Evolutionary conservation across 305 asterid genomes (phyloP), one percentile per base, ranked within the genome.

Genomic region (Plantago coronopus): DNA sequence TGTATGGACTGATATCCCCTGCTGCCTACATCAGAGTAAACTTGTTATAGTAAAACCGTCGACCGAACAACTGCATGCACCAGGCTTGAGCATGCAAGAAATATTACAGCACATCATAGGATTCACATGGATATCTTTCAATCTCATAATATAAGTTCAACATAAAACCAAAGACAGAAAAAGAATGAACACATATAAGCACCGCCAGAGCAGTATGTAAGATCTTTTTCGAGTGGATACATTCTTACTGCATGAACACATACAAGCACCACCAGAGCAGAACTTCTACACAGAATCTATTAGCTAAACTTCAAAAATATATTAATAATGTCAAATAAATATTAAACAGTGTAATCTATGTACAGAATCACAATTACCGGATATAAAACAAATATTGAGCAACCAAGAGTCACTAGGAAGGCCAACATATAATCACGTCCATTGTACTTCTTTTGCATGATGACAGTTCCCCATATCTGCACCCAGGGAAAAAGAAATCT

Each of bases 401-500:
- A 93, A 43, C 99, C 99, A 74, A 89, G 61, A 16, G 95, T 93
- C 64, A 93, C 97, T 31, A 85, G 61, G 62, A 89, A 49, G 54
- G 99, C 84, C 56, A 89, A 68, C 46, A 84, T 63, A 82, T 93
- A 93, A 80, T 93, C 99, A 45, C 70, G 90, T 45, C 82, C 82
- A 46, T 72, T 79, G 81, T 93, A 89, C 84, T 76, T 93, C 83
- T 93, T 93, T 79, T 89, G 97, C 99, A 93, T 93, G 65, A 93
- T 93, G 67, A 78, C 25, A 62, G 94, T 81, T 58, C 99, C 99
- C 99, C 99, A 93, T 48, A 93, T 74, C 97, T 93, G 96, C 83
- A 70, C 10, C 65, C 57, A 67, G 55, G 61, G 57, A 57, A 48
- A 61, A 46, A 25, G 47, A 48, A 67, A 42, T 65, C 2, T 11